Evolutionary conservation across 2,329 filamentous ascomycete genomes (phyloP).

Genomic region (Pseudogymnoascus sp.): DNA sequence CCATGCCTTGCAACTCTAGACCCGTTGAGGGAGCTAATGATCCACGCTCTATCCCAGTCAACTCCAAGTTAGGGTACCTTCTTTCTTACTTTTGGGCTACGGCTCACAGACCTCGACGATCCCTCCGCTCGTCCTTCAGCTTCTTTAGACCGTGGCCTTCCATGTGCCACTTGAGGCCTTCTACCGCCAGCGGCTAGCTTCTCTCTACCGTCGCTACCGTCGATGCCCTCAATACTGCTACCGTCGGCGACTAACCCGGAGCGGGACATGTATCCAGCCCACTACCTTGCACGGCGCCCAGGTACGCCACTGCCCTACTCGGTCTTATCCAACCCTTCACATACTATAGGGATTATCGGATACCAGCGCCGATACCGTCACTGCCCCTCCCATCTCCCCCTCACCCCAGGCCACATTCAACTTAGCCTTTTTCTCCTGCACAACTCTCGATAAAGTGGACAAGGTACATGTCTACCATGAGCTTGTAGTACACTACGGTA

Average conservation of each 20-base stretch:
- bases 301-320: not conserved
- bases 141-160: not conserved
- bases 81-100: not conserved
- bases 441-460: not conserved
- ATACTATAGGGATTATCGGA: constrained; percentile 5
- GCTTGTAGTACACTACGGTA: constrained; percentile 3
- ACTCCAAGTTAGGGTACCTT: not conserved
- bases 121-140: constrained; percentile 5
- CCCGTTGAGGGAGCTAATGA: constrained; percentile 5
- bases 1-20: not conserved
- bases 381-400: constrained; percentile 7
- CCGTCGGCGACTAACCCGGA: not conserved
- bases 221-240: not conserved
- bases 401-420: constrained; percentile 3
- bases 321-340: constrained; percentile 6
- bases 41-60: constrained; percentile 1
- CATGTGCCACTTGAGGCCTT: constrained; percentile 4
- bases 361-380: constrained; percentile 6
- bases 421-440: constrained; percentile 7
- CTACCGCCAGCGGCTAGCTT: constrained; percentile 7
- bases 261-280: not conserved
- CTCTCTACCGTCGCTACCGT: constrained; percentile 2
- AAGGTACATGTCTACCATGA: not conserved
- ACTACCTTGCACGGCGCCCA: not conserved
- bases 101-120: constrained; percentile 7